Evolutionary conservation across 2,329 filamentous ascomycete genomes (phyloP), one percentile per base, ranked within the genome.

Genomic region (Metarhizium sp.): DNA sequence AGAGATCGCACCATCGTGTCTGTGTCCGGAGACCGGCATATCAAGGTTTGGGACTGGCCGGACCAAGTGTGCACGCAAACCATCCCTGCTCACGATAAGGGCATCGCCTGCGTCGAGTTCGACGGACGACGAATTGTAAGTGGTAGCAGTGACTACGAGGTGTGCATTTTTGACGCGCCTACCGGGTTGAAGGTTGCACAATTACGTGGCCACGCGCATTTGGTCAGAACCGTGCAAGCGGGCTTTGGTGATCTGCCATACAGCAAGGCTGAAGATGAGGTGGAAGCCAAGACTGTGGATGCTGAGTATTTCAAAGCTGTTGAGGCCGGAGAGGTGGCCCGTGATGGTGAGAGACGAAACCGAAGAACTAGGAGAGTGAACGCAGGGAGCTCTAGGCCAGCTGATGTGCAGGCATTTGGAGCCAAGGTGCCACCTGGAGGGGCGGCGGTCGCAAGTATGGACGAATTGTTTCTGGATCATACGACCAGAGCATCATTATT

Each of bases 81-180:
- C 0, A 84, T 95, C 38, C 78, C 88, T 43, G 94, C 92, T 2
- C 94, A 99, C 65, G 84, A 83, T 59, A 99, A 99, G 69, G 94
- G 94, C 36, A 97, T 99, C 63, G 94, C 94, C 2, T 99, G 94
- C 68, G 92, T 99, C 16, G 92, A 99, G 70, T 97, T 94, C 66
- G 94, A 99, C 67, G 91, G 90, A 30, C 85, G 90, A 52, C 84
- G 94, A 20, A 95, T 99, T 59, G 90, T 99, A 52, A 96, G 90
- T 63, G 94, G 94, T 2, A 96, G 92, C 69, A 96, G 92, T 63
- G 94, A 99, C 69, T 91, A 95, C 67, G 92, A 94, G 45, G 90
- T 99, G 36, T 91, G 94, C 62, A 94, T 99, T 20, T 99, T 95
- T 68, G 94, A 97, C 67, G 86, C 88, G 48, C 80, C 82, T 49